These are phyloP conservation scores for Pestalotiopsis fici DNA, from an alignment of 2,329 filamentous ascomycete species.

Conservation along the genomic window DNA sequence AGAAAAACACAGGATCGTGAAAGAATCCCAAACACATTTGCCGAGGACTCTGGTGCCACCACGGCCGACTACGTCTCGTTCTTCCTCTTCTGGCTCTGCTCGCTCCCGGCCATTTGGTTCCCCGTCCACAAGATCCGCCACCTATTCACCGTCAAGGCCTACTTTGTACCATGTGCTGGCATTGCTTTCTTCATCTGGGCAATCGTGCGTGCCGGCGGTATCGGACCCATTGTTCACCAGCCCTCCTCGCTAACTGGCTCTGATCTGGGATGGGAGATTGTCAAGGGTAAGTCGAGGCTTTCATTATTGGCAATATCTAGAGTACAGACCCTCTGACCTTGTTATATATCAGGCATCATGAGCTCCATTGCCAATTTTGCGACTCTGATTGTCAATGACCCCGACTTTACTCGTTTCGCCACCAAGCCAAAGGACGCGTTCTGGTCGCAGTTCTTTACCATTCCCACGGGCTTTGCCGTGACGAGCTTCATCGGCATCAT, in stretches of 20 bases:
- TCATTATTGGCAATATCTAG: too few species aligned
- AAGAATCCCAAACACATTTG: conserved; percentile 68
- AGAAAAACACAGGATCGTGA: conserved; percentile 39
- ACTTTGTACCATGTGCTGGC: conserved; percentile 80
- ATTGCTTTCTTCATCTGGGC: conserved; percentile 85
- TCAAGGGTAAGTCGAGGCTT: conserved; percentile 54
- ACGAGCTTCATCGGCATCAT: conserved; percentile 86
- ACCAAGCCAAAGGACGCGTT: conserved; percentile 73
- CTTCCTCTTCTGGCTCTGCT: conserved; percentile 82
- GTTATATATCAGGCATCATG: conserved; percentile 66
- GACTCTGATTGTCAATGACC: conserved; percentile 79
- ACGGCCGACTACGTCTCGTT: conserved; percentile 80
- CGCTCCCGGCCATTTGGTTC: conserved; percentile 84
- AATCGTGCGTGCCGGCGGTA: conserved; percentile 71
- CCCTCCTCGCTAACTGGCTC: conserved; percentile 63
- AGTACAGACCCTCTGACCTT: too few species aligned
- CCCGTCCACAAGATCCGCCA: conserved; percentile 87
- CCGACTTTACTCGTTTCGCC: conserved; percentile 85
- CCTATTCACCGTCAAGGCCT: conserved; percentile 87
- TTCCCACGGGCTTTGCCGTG: conserved; percentile 71
- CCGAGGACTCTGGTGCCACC: conserved; percentile 65
- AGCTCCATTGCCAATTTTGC: conserved; percentile 88
- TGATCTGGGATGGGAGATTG: conserved; percentile 76
- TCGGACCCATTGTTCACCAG: conserved; percentile 80
- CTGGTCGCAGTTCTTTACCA: conserved; percentile 77